phyloP scores from a whole-genome alignment of 1,284 basidiomycete genomes.

The Ganoderma resinaceum region DNA sequence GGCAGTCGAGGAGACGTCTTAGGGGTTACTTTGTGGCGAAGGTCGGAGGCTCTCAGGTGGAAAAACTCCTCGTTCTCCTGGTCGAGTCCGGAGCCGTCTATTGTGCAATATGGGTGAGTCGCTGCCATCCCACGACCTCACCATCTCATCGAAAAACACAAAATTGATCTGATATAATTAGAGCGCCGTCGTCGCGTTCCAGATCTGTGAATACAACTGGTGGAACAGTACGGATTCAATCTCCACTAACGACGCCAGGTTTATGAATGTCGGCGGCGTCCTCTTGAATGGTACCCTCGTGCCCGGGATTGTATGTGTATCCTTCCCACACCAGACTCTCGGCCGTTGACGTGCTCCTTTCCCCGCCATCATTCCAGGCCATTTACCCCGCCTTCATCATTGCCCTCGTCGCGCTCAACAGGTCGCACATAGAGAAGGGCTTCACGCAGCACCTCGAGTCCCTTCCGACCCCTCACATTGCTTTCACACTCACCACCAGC shows the following conservation, averaged over 20 bases:
- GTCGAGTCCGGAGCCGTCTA: slow-evolving; percentile 2
- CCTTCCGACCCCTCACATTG: neutral
- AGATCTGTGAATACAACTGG: neutral
- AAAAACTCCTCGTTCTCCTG: neutral
- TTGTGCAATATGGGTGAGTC: neutral
- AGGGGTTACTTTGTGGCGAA: neutral
- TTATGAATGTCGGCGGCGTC: neutral
- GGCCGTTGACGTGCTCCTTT: neutral
- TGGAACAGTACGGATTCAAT: too few relatives aligned
- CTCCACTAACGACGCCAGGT: neutral
- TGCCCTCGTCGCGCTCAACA: neutral
- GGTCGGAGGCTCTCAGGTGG: neutral
- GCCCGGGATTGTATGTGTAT: neutral
- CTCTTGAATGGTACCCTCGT: neutral
- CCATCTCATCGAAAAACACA: neutral
- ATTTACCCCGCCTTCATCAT: slow-evolving; percentile 3
- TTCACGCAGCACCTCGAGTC: neutral
- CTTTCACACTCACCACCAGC: neutral
- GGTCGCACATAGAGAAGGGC: neutral
- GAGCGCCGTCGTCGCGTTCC: neutral
- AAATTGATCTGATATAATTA: neutral
- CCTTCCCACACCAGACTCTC: neutral
- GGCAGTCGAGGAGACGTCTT: neutral
- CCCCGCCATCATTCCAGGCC: neutral
- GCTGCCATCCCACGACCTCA: too few relatives aligned